Evolutionary conservation across 768 basidiomycete species (phyloP), one percentile per base, ranked within the genome.

Genomic region (Exsudoporus frostii): DNA sequence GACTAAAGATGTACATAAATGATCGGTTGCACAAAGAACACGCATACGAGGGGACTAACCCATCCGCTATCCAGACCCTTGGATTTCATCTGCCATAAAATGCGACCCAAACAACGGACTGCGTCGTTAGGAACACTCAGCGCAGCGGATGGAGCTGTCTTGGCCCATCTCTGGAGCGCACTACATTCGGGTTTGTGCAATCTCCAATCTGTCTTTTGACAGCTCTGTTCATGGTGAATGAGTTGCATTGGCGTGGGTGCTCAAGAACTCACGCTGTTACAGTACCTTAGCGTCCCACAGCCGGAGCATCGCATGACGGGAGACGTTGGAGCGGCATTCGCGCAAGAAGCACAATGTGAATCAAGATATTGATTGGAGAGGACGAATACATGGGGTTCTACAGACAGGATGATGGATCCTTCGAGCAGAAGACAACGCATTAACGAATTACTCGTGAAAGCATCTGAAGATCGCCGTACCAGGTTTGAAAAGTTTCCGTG

Each of bases 151-250:
- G 80, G 78, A 6, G 81, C 81, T 15, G 73, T 61, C 27, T 75
- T 66, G 1, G 73, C 73, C 87, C 85, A 86, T 48, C 70, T 72
- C 50, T 76, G 77, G 9, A 95, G 71, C 0, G 90, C 85, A 6
- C 56, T 52, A 63, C 96, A 98, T 76, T 98, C 95, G 1, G 69
- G 67, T 67, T 86, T 90, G 68, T 97, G 95, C 3, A 79, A 33
- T 0, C 63, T 20, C 93, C 92, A 93, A 59, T 91, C 92, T 27
- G 67, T 65, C 37, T 71, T 82, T 73, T 92, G 90, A 62, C 91
- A 93, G 36, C 85, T 90, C 60, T 61, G 34, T 41, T 36, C 33
- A 25, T 45, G 29, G 10, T 39, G 39, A 58, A 38, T 30, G 20
- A 52, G 37, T 17, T 15, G n/a, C 20, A 13, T 33, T 30, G 33